Base-by-base conservation (phyloP, 1,284 basidiomycete species). In the Agroathelia rolfsii region DNA sequence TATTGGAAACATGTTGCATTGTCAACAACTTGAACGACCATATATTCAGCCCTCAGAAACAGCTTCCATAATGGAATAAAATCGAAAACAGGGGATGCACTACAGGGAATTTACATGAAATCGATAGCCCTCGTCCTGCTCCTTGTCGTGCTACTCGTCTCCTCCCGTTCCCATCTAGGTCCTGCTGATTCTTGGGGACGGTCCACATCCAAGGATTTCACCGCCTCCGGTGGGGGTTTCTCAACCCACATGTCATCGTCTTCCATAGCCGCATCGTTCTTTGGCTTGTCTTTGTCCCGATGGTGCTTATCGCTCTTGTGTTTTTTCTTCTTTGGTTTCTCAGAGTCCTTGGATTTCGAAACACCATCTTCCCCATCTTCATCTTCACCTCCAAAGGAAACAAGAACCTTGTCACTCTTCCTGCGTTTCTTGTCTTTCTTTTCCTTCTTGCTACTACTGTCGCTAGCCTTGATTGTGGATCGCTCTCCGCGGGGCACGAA, bases 361-460 rank as follows among this genome's bases (percentile, higher is more conserved):
- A 15, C 21, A 11, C 12, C 24, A 5, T 17, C 28, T 23, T 27
- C 30, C 22, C n/a, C n/a, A n/a, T n/a, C n/a, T n/a, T n/a, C n/a
- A n/a, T n/a, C n/a, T n/a, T n/a, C 27, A 39, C 8, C 42, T 69
- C 71, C 38, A 46, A 88, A 87, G 3, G 81, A 85, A 24, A 84
- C 66, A 6, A 82, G 60, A 6, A 67, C 64, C 34, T 43, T 45
- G 16, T 54, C 55, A 38, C 53, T 61, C 53, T 53, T 62, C 44
- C 58, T 63, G 27, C 61, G 58, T 30, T 35, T 49, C 59, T 65
- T 56, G 38, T 61, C 56, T 44, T 59, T 62, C 18, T 54, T 55
- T 13, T 41, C 44, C 16, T 53, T 59, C 33, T 58, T 60, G 13
- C 44, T 41, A 30, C 61, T 59, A 2, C 60, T 52, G 30, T 64